phyloP scores from a whole-genome alignment of 1,139 yeast species.

The Magnusiomyces sp. region DNA sequence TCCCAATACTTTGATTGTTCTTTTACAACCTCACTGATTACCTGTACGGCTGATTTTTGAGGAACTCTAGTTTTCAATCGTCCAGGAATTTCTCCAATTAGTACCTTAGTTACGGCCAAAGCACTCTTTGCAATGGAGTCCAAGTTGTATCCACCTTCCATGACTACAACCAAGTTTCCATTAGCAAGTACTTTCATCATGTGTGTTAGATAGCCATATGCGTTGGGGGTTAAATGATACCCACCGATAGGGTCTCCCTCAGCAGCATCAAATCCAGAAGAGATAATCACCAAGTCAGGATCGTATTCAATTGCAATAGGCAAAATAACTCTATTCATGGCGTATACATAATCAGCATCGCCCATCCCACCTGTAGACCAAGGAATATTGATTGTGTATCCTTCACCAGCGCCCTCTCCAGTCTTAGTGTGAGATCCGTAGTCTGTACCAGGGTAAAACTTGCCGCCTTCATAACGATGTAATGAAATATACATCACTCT shows the following conservation, averaged over 20 bases:
- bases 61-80: slow-evolving; percentile 59
- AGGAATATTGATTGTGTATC: slow-evolving; percentile 82
- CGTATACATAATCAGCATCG: slow-evolving; percentile 92
- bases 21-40: slow-evolving; percentile 73
- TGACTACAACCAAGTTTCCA: slow-evolving; percentile 80
- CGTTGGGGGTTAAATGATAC: slow-evolving; percentile 90
- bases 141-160: slow-evolving; percentile 95
- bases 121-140: slow-evolving; percentile 90
- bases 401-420: slow-evolving; percentile 83
- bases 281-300: slow-evolving; percentile 87
- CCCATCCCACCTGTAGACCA: slow-evolving; percentile 93
- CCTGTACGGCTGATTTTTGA: slow-evolving; percentile 59
- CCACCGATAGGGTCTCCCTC: slow-evolving; percentile 98
- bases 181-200: slow-evolving; percentile 77
- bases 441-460: slow-evolving; percentile 87
- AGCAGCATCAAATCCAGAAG: slow-evolving; percentile 98
- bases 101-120: slow-evolving; percentile 80
- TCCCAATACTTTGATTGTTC: slow-evolving; percentile 85
- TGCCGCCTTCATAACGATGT: slow-evolving; percentile 88
- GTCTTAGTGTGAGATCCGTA: slow-evolving; percentile 70
- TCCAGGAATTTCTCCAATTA: slow-evolving; percentile 94
- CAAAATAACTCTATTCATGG: slow-evolving; percentile 79
- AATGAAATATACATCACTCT: slow-evolving; percentile 77
- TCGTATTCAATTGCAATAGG: slow-evolving; percentile 84
- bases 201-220: slow-evolving; percentile 95